These are phyloP conservation scores for Fusarium odoratissimum DNA, from an alignment of 2,329 filamentous ascomycete genomes.

Conservation along the genomic window DNA sequence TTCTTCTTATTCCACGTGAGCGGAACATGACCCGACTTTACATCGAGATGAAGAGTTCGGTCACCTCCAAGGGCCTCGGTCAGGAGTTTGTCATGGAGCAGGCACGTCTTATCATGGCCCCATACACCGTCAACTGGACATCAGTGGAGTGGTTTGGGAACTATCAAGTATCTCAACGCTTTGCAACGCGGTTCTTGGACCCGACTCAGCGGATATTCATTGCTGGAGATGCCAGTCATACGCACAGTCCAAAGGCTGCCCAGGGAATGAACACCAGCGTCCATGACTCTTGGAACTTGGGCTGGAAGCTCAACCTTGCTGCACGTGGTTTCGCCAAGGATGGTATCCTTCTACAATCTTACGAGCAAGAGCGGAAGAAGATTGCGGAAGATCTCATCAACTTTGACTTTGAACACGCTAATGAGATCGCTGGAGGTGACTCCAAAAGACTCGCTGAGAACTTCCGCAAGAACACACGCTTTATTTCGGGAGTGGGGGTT, in stretches of 20 bases:
- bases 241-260: constrained; percentile 77
- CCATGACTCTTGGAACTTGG: constrained; percentile 71
- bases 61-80: constrained; percentile 56
- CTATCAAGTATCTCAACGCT: constrained; percentile 76
- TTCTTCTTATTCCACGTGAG: constrained; percentile 79
- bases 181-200: constrained; percentile 76
- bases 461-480: constrained; percentile 76
- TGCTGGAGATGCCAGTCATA: constrained; percentile 77
- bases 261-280: constrained; percentile 74
- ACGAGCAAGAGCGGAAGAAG: constrained; percentile 71
- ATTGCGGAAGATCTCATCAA: constrained; percentile 69
- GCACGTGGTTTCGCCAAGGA: constrained; percentile 67
- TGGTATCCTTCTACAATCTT: constrained; percentile 64
- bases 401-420: constrained; percentile 68
- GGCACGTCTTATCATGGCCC: constrained; percentile 69
- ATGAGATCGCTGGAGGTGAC: constrained; percentile 70
- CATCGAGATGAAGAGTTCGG: constrained; percentile 63
- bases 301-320: constrained; percentile 64
- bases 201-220: constrained; percentile 69
- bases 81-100: constrained; percentile 78
- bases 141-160: constrained; percentile 77
- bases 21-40: constrained; percentile 76
- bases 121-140: constrained; percentile 67
- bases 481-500: constrained; percentile 78
- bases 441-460: constrained; percentile 72